These are phyloP conservation scores for Lathyrus sativus DNA, from an alignment of 306 rosid species.

Conservation along the genomic window DNA sequence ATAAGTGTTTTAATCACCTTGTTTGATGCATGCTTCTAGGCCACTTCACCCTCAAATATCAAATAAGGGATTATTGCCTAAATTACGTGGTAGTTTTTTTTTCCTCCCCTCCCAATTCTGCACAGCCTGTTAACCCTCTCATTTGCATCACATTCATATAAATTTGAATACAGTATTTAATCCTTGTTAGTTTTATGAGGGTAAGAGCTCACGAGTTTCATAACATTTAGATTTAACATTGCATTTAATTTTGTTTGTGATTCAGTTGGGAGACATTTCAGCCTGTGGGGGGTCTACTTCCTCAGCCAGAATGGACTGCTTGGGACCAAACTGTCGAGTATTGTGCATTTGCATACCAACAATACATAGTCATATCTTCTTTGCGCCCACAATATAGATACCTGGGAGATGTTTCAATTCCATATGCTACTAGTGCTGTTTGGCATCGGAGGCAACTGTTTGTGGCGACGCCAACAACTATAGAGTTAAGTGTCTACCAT, in stretches of 20 bases:
- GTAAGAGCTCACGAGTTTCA: conserved; percentile 11
- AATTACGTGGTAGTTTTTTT: conserved; percentile 4
- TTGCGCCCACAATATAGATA: conserved; percentile 97
- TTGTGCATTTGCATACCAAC: conserved; percentile 95
- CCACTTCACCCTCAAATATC: conserved; percentile 6
- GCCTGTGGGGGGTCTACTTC: conserved; percentile 95
- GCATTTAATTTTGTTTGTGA: conserved; percentile 34
- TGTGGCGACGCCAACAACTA: conserved; percentile 93
- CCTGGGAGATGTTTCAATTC: conserved; percentile 96
- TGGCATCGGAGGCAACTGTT: conserved; percentile 97
- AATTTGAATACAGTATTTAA: conserved; percentile 15
- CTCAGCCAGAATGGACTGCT: conserved; percentile 99
- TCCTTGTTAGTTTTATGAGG: conserved; percentile 21
- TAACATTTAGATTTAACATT: conserved; percentile 29
- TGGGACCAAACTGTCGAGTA: conserved; percentile 98
- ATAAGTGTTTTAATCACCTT: not conserved
- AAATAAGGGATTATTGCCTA: conserved; percentile 18
- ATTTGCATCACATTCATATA: conserved; percentile 21
- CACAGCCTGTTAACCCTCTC: conserved; percentile 12
- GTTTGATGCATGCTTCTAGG: conserved; percentile 6
- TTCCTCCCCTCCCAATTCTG: not conserved
- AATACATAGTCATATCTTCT: conserved; percentile 87
- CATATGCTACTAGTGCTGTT: conserved; percentile 85
- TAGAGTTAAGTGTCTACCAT: conserved; percentile 74
- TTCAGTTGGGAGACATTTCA: conserved; percentile 98